Percentiles rank a stretch among this genome's conserved stretches.
These are phyloP conservation scores for Smittium culicis DNA, from an alignment of 371 early-diverging fungal species.

Conservation along the genomic window DNA sequence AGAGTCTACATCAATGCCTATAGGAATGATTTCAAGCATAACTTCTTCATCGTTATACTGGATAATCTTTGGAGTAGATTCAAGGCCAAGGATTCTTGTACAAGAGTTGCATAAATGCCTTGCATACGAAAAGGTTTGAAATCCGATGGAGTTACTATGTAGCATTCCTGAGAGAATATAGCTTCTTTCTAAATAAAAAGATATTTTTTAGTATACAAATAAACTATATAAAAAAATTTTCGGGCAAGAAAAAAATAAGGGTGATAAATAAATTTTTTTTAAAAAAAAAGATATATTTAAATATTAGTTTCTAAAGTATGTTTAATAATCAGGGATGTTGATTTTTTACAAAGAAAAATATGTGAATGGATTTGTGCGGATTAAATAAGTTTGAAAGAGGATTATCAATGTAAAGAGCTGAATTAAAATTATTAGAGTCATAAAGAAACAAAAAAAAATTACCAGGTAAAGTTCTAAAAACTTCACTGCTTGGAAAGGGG, in stretches of 20 bases:
- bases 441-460: no score
- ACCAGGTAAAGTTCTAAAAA: constrained; percentile 75
- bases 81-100: constrained; percentile 64
- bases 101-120: constrained; percentile 83
- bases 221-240: constrained; percentile 6
- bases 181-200: constrained; percentile 26
- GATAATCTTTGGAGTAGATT: constrained; percentile 66
- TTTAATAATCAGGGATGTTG: no score
- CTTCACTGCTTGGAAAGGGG: constrained; percentile 86
- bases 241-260: not conserved
- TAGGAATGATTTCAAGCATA: constrained; percentile 80
- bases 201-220: constrained; percentile 35
- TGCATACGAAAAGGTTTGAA: constrained; percentile 84
- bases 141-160: constrained; percentile 71
- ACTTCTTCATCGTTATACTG: constrained; percentile 66
- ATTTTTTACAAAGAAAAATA: no score
- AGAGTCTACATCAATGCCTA: constrained; percentile 62
- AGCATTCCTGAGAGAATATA: constrained; percentile 75
- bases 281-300: no score
- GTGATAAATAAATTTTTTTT: no score
- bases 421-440: no score
- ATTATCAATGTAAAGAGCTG: no score
- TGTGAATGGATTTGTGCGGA: no score
- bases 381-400: no score
- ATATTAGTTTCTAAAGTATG: no score